These are phyloP conservation scores for Boletus holoroseus DNA, from an alignment of 1,284 basidiomycete species.

Conservation along the genomic window DNA sequence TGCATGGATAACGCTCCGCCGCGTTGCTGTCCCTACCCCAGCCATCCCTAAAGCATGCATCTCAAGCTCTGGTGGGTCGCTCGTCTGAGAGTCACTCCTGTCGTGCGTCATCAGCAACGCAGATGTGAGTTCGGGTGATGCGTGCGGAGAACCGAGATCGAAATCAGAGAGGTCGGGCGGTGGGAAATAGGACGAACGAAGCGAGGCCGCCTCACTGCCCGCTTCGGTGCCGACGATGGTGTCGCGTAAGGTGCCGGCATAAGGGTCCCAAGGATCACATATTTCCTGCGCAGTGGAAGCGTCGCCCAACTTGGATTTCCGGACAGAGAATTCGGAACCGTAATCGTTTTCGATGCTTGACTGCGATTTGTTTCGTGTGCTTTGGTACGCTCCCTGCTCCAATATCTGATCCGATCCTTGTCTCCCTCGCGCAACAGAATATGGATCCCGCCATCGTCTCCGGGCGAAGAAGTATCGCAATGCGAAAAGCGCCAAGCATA, in stretches of 20 bases:
- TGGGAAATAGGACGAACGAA: conserved; percentile 12
- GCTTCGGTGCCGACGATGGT: conserved; percentile 32
- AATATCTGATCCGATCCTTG: conserved; percentile 10
- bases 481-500: conserved; percentile 51
- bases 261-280: conserved; percentile 25
- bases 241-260: conserved; percentile 23
- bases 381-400: conserved; percentile 21
- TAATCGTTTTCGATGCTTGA: conserved; percentile 18
- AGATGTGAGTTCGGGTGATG: conserved; percentile 24
- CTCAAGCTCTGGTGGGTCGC: conserved; percentile 31
- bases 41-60: conserved; percentile 34
- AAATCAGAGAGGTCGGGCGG: background rate
- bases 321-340: conserved; percentile 26
- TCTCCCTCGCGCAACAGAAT: conserved; percentile 7
- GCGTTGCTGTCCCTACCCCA: conserved; percentile 40
- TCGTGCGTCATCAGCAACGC: conserved; percentile 36
- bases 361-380: conserved; percentile 18
- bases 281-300: conserved; percentile 1
- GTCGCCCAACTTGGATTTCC: conserved; percentile 9
- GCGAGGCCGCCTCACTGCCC: conserved; percentile 13
- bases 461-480: conserved; percentile 46
- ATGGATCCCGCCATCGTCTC: conserved; percentile 29
- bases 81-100: conserved; percentile 15
- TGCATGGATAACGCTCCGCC: conserved; percentile 24
- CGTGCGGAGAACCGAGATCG: conserved; percentile 21